These are phyloP conservation scores for Cystobasidium onofrii DNA, from an alignment of 768 basidiomycete species.

Conservation along the genomic window DNA sequence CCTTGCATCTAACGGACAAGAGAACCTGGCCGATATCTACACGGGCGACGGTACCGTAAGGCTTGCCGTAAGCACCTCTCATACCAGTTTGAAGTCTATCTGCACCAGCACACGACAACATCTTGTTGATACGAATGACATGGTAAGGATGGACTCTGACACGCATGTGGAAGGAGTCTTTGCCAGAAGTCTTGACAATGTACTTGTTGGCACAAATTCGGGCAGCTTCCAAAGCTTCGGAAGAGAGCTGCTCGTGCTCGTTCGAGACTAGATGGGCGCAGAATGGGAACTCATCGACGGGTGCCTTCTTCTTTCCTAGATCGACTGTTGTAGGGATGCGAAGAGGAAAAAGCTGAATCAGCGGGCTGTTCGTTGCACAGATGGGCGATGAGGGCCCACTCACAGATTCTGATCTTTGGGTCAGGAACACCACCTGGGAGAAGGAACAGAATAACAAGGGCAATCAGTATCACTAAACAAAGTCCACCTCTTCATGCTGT, in stretches of 20 bases:
- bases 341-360: neutral
- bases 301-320: conserved; percentile 88
- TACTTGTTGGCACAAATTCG: conserved; percentile 99
- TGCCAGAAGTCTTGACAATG: conserved; percentile 93
- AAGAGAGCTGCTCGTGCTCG: conserved; percentile 93
- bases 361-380: neutral
- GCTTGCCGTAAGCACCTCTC: conserved; percentile 99
- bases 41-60: conserved; percentile 89
- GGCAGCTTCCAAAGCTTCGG: conserved; percentile 92
- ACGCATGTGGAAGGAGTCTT: conserved; percentile 97
- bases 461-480: neutral
- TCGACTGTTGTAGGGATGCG: neutral
- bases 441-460: neutral
- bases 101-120: conserved; percentile 97
- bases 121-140: conserved; percentile 99
- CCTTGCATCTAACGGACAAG: conserved; percentile 82
- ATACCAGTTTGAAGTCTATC: conserved; percentile 94
- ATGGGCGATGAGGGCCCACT: conserved; percentile 45
- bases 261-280: conserved; percentile 77
- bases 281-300: conserved; percentile 97
- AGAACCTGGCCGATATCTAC: conserved; percentile 97
- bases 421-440: conserved; percentile 87
- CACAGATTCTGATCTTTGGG: conserved; percentile 94
- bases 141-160: conserved; percentile 98
- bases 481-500: neutral